Evolutionary conservation across 805 yeast genomes (phyloP), one percentile per base, ranked within the genome.

Genomic region (Komagataella mondaviorum): DNA sequence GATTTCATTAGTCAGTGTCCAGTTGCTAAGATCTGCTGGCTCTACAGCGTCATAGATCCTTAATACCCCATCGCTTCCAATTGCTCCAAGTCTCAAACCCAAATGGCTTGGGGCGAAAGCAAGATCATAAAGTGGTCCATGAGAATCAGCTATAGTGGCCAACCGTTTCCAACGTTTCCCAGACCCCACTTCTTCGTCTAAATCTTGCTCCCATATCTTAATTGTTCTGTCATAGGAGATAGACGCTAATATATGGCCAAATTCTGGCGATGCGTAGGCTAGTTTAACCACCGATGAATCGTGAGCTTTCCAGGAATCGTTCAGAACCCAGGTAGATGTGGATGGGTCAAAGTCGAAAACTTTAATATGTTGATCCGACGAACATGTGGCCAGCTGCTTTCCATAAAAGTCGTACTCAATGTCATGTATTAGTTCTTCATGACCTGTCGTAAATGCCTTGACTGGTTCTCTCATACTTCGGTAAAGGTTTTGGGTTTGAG

Each of bases 261-360:
- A 89, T 64, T 91, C 95, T 1, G 99, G 99, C 49, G 88, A 85
- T 0, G 98, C 96, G 95, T 96, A 93, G 48, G 81, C 80, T 7
- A 93, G 72, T 57, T 84, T 79, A 18, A 88, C 85, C 23, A 93
- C 78, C 53, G 89, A 78, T 6, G 95, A 81, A 59, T 93, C 96
- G 63, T 93, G 99, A 0, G 98, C 98, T 57, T 85, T 86, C 95
- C 96, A 93, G 48, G 86, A 81, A 65, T 91, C 97, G 60, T 83
- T 82, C 52, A 87, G 67, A 17, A 78, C 77, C 98, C 98, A 93
- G 17, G 80, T 75, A n/a, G 76, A 78, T 1, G 83, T 74, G 23
- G 75, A 68, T 14, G 80, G 66, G 57, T 83, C 86, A 39, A 85
- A 70, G 62, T 87, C 91, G 63, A 89, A 93, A 36, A 93, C 90